Conservation (phyloP, 225 moss, liverwort and hornwort genomes). For the Anthoceros angustus region DNA sequence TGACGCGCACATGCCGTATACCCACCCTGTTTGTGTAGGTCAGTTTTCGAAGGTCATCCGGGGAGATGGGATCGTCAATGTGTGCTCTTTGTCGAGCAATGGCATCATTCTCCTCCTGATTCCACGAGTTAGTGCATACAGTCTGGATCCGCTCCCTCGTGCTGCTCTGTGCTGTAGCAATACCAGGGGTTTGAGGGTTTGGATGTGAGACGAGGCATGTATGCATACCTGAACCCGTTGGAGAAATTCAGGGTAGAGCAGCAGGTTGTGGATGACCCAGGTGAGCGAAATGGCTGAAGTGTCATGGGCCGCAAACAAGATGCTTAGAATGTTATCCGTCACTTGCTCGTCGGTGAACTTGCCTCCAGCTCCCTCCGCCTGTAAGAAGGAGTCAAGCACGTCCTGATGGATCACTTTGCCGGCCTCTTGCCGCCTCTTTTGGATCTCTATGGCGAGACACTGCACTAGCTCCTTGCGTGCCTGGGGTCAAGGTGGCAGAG, state of each 20-base stretch:
- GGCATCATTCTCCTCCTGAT: background rate
- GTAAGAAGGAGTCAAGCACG: conserved; percentile 2
- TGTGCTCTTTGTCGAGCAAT: background rate
- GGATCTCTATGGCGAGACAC: background rate
- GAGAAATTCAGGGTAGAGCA: background rate
- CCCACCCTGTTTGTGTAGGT: background rate
- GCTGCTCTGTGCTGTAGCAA: no score
- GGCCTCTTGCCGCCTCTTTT: background rate
- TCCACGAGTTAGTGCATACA: background rate
- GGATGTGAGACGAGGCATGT: background rate
- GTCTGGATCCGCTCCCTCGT: background rate
- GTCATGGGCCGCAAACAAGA: conserved; percentile 16
- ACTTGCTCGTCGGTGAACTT: conserved; percentile 6
- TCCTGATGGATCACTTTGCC: background rate
- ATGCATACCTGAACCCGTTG: background rate
- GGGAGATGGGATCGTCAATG: background rate
- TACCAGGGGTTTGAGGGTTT: background rate
- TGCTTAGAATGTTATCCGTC: conserved; percentile 10
- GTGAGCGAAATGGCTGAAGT: conserved; percentile 13
- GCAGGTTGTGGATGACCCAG: conserved; percentile 13
- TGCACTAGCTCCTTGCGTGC: background rate
- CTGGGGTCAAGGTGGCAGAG: background rate
- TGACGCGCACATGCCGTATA: background rate
- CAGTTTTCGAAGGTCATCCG: background rate
- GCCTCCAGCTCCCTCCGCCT: background rate